Conservation (phyloP, 768 basidiomycete genomes). For the Auriculariales sp. region DNA sequence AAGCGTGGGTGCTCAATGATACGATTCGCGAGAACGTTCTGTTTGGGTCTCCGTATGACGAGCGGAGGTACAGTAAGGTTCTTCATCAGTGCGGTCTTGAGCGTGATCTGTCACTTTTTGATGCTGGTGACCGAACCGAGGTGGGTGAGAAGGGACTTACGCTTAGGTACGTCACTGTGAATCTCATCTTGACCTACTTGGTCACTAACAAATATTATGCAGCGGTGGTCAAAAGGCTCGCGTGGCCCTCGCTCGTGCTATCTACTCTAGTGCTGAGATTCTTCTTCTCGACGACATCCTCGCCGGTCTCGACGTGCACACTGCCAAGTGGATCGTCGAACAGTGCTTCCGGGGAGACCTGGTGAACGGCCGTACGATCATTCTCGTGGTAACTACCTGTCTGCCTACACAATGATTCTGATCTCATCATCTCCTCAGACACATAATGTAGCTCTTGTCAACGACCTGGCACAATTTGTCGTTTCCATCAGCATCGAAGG, state of each 20-base stretch:
- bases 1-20: conserved; percentile 75
- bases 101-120: conserved; percentile 31
- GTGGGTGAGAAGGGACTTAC: conserved; percentile 60
- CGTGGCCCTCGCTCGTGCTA: conserved; percentile 40
- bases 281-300: conserved; percentile 58
- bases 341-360: conserved; percentile 29
- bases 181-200: not conserved
- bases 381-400: conserved; percentile 20
- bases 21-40: conserved; percentile 48
- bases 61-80: conserved; percentile 27
- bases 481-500: conserved; percentile 43
- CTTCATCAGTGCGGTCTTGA: conserved; percentile 25
- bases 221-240: conserved; percentile 28
- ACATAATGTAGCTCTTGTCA: conserved; percentile 38
- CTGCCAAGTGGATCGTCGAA: conserved; percentile 34
- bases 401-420: not conserved
- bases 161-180: conserved; percentile 19
- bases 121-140: conserved; percentile 53
- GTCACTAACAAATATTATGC: not conserved
- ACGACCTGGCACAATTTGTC: conserved; percentile 39
- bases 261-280: conserved; percentile 44
- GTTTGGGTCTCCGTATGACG: conserved; percentile 28
- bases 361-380: conserved; percentile 26
- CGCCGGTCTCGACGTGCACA: conserved; percentile 46
- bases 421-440: conserved; percentile 17